These are phyloP conservation scores for Marasmius tenuissimus DNA, from an alignment of 1,284 basidiomycete species.

Conservation along the genomic window DNA sequence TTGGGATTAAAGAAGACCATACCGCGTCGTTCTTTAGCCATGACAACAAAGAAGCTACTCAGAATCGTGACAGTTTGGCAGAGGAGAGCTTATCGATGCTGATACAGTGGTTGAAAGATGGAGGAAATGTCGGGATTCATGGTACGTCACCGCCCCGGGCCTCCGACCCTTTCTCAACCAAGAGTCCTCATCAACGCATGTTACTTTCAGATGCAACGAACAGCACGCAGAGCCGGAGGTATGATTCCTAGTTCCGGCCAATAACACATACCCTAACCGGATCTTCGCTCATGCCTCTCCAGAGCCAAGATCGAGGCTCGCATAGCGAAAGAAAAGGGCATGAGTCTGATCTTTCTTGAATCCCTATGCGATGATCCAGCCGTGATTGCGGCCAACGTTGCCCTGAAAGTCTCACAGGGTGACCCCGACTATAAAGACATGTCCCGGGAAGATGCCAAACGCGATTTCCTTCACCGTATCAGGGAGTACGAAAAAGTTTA, in stretches of 20 bases:
- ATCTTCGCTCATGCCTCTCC: conserved; percentile 5
- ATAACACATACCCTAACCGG: not conserved
- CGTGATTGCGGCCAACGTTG: conserved; percentile 93
- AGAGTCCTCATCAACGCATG: conserved; percentile 1
- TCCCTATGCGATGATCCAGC: conserved; percentile 93
- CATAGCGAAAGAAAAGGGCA: conserved; percentile 87
- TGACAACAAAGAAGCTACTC: conserved; percentile 78
- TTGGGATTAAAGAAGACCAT: conserved; percentile 87
- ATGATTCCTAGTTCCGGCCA: conserved; percentile 13
- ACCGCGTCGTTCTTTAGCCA: conserved; percentile 92
- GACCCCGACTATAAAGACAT: conserved; percentile 97
- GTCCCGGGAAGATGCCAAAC: conserved; percentile 82
- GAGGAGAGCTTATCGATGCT: conserved; percentile 94
- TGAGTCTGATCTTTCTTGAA: conserved; percentile 93
- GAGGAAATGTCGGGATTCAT: conserved; percentile 98
- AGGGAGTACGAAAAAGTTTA: conserved; percentile 95
- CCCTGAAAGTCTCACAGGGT: conserved; percentile 92
- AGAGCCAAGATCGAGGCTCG: conserved; percentile 82
- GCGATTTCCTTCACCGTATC: conserved; percentile 91
- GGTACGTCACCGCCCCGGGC: conserved; percentile 47
- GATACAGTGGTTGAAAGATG: conserved; percentile 92
- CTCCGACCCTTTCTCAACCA: not conserved
- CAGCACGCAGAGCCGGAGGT: conserved; percentile 64
- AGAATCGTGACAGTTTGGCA: conserved; percentile 82
- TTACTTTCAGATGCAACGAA: conserved; percentile 13